Base-by-base conservation (phyloP, 768 basidiomycete genomes). In the Rhizopogon rudus region DNA sequence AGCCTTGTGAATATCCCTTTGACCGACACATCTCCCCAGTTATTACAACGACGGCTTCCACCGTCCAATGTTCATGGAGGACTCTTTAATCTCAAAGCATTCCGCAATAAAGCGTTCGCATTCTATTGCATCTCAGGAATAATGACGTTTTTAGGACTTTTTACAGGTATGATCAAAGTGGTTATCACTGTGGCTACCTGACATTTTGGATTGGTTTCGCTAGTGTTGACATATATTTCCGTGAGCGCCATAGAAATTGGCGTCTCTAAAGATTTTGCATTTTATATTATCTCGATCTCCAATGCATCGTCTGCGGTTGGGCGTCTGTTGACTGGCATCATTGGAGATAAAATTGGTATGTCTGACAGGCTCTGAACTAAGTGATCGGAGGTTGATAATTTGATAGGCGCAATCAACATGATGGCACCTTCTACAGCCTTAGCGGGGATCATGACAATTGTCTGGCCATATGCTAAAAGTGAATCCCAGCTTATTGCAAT, bases 191-290 rank as follows among this genome's bases (percentile, higher is more conserved):
- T 50, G 39, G 25, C 25, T 56, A 9, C 56, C 57, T 62, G 16
- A 62, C 44, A 6, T 28, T 41, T n/a, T 54, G 2, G 2, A 40
- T 22, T 3, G n/a, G 16, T 22, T 37, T 25, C 9, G 17, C 33
- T 55, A 86, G 85, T 83, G n/a, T 65, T 89, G 49, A 88, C 82
- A 0, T 91, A 87, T 60, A 78, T 88, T 53, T 78, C 82, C 48
- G 71, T 82, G 48, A 84, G 81, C 64, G 84, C 85, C 3, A 66
- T 71, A 0, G 63, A 68, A 10, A 68, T 76, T 6, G 84, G 84
- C 2, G 67, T 88, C 41, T 67, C 76, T 2, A 57, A 64, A 0
- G 67, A 78, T 39, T 79, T 88, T 50, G 70, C 81, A 0, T 82
- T 85, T 65, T 90, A 90, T 61, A 72, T 87, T 12, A 68, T 88